Evolutionary conservation across 1,139 yeast genomes (phyloP).

Genomic region (Chernovozyma aurita): DNA sequence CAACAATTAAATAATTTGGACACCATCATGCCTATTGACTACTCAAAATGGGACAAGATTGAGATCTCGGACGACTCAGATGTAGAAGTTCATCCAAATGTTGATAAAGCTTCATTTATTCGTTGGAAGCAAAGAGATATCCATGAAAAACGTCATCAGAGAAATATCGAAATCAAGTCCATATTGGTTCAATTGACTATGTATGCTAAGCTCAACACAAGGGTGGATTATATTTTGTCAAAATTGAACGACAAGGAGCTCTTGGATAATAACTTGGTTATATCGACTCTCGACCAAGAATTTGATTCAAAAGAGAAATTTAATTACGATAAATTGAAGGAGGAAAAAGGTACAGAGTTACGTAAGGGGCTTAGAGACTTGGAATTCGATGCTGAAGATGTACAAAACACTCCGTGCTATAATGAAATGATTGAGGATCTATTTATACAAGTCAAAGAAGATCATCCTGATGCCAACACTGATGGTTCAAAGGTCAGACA

Average conservation of each 20-base stretch:
- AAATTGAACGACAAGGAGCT: constrained; percentile 40
- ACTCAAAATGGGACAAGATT: constrained; percentile 96
- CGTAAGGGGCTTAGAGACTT: constrained; percentile 44
- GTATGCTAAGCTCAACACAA: constrained; percentile 68
- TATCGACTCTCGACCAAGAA: constrained; percentile 38
- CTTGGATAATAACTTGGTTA: constrained; percentile 32
- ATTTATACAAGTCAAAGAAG: constrained; percentile 63
- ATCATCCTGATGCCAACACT: constrained; percentile 47
- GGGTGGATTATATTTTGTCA: constrained; percentile 62
- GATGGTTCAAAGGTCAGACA: constrained; percentile 38
- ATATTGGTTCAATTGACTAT: constrained; percentile 68
- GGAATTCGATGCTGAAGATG: constrained; percentile 42
- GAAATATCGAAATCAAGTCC: constrained; percentile 71
- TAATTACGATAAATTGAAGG: constrained; percentile 34
- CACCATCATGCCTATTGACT: constrained; percentile 86
- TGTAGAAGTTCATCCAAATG: constrained; percentile 96
- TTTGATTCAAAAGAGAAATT: constrained; percentile 60
- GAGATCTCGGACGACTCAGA: constrained; percentile 96
- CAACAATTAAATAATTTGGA: no score
- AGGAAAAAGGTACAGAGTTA: constrained; percentile 32
- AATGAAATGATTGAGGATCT: constrained; percentile 92
- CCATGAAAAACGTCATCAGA: constrained; percentile 83
- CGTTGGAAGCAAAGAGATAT: constrained; percentile 97
- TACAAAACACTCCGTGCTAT: constrained; percentile 72
- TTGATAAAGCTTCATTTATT: constrained; percentile 87